Conservation (phyloP, 1,284 basidiomycete species). For the Neolentinus lepideus region DNA sequence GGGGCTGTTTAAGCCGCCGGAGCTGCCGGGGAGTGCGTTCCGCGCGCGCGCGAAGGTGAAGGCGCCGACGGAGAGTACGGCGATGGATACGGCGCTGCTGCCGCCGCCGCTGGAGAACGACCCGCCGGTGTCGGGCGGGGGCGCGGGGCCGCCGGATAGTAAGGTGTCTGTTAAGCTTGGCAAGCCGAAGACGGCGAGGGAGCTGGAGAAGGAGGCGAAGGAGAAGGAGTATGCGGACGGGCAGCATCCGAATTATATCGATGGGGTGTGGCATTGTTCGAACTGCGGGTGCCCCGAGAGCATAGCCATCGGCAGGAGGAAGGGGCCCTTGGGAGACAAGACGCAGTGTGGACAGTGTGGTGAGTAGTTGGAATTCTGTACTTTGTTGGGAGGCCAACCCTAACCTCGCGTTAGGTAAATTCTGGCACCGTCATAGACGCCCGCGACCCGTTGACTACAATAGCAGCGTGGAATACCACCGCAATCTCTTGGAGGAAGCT, state of each 20-base stretch:
- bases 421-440: slow-evolving; percentile 75
- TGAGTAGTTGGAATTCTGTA: slow-evolving; percentile 31
- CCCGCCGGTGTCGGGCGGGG: slow-evolving; percentile 25
- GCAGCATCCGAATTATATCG: slow-evolving; percentile 73
- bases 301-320: slow-evolving; percentile 77
- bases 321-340: slow-evolving; percentile 87
- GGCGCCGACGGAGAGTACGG: slow-evolving; percentile 58
- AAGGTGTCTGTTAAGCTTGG: slow-evolving; percentile 33
- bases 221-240: slow-evolving; percentile 76
- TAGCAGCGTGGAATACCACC: slow-evolving; percentile 63
- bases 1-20: slow-evolving; percentile 68
- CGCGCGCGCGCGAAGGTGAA: slow-evolving; percentile 48
- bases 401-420: slow-evolving; percentile 53
- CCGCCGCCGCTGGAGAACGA: slow-evolving; percentile 55
- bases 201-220: slow-evolving; percentile 72
- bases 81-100: slow-evolving; percentile 48
- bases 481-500: slow-evolving; percentile 44
- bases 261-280: slow-evolving; percentile 88
- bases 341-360: slow-evolving; percentile 90
- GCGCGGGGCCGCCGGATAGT: slow-evolving; percentile 32
- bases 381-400: slow-evolving; percentile 5
- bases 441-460: slow-evolving; percentile 77
- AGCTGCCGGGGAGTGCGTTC: slow-evolving; percentile 47
- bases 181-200: slow-evolving; percentile 57
- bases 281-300: slow-evolving; percentile 86